Percentiles rank a stretch among this genome's conserved stretches.
Conservation (phyloP, 306 rosid species). For the Vachellia collinsii region DNA sequence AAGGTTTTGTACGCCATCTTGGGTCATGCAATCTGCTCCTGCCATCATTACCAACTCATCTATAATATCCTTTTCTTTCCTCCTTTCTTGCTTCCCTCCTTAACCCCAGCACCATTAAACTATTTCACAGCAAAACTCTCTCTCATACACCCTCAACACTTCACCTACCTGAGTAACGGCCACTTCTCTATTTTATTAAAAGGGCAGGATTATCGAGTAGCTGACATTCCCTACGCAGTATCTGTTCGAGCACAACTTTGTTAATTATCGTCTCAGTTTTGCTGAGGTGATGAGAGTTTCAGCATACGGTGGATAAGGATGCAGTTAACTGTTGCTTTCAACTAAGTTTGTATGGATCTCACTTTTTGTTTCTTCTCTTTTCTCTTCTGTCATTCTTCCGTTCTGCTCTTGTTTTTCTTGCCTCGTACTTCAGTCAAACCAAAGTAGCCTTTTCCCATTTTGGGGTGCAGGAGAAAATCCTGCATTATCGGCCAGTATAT, state of each 20-base stretch:
- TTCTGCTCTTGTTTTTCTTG: slow-evolving; percentile 36
- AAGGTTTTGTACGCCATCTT: slow-evolving; percentile 62
- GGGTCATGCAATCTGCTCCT: slow-evolving; percentile 82
- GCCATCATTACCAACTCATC: slow-evolving; percentile 72
- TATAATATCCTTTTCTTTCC: slow-evolving; percentile 41
- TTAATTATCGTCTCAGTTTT: too few species aligned
- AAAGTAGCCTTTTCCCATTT: slow-evolving; percentile 27
- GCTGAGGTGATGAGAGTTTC: too few species aligned
- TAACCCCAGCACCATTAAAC: slow-evolving; percentile 28
- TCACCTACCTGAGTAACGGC: slow-evolving; percentile 83
- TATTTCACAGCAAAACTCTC: slow-evolving; percentile 36
- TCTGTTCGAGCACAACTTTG: background rate
- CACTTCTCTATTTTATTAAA: slow-evolving; percentile 35
- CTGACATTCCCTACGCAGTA: background rate
- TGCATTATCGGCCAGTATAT: slow-evolving; percentile 30
- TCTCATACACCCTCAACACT: slow-evolving; percentile 72
- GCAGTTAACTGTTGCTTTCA: slow-evolving; percentile 63
- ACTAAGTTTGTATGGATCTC: slow-evolving; percentile 46
- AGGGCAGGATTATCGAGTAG: background rate
- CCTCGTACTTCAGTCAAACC: slow-evolving; percentile 40
- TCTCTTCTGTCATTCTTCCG: slow-evolving; percentile 37
- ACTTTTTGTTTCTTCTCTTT: slow-evolving; percentile 50
- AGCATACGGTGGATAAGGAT: slow-evolving; percentile 43
- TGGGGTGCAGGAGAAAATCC: slow-evolving; percentile 32
- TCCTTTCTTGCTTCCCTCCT: slow-evolving; percentile 44